Conservation (phyloP, 1,284 basidiomycete genomes). For the Papiliotrema fonsecae region DNA sequence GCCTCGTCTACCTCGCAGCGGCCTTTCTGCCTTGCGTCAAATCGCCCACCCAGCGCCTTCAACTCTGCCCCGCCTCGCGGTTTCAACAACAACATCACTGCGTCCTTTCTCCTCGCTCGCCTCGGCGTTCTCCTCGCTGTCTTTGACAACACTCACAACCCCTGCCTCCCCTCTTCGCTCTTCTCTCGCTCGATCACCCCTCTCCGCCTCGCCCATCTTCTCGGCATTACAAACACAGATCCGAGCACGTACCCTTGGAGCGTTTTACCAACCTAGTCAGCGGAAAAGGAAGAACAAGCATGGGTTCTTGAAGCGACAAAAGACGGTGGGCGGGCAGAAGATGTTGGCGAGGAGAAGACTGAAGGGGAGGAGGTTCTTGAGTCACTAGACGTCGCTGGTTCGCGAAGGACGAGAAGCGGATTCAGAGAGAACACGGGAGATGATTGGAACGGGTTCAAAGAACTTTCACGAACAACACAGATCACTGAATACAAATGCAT, state of each 20-base stretch:
- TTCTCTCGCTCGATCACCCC: conserved; percentile 7
- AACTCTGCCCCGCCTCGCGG: too few relatives aligned
- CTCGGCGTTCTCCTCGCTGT: too few relatives aligned
- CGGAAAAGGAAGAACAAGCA: conserved; percentile 81
- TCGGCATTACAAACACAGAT: conserved; percentile 11
- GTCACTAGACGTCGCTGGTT: conserved; percentile 54
- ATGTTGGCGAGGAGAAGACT: conserved; percentile 57
- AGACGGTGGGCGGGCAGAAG: conserved; percentile 56
- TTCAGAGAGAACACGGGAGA: not conserved
- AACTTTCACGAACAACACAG: not conserved
- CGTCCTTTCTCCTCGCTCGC: too few relatives aligned
- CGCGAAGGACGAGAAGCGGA: not conserved
- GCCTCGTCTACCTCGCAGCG: conserved; percentile 14
- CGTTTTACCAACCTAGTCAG: conserved; percentile 84
- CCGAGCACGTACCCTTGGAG: conserved; percentile 50
- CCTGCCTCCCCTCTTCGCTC: conserved; percentile 9
- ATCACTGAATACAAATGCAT: too few relatives aligned
- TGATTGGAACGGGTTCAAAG: not conserved
- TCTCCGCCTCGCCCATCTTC: not conserved
- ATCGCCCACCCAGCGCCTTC: not conserved
- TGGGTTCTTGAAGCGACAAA: conserved; percentile 70
- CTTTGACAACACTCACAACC: not conserved
- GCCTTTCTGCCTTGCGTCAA: too few relatives aligned
- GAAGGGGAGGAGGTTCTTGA: conserved; percentile 60
- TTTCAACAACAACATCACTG: too few relatives aligned